Evolutionary conservation across 495 filamentous ascomycete species (phyloP).

Genomic region (Hypoxylon lenormandii): DNA sequence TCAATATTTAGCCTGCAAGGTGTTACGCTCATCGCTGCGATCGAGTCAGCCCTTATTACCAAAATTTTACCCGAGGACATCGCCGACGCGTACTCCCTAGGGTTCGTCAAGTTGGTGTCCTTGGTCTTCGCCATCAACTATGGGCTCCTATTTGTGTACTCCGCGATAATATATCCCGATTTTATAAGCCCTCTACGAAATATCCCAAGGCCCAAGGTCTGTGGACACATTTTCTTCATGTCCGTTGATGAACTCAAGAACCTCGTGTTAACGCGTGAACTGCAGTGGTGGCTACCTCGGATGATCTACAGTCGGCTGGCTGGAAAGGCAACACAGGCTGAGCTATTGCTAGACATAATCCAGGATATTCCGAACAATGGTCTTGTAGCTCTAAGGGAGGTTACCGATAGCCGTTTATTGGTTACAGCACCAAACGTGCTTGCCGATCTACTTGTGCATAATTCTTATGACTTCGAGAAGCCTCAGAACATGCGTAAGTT

Average conservation of each 20-base stretch:
- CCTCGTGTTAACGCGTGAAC: background rate
- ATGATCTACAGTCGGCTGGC: conserved; percentile 25
- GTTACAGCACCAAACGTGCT: conserved; percentile 69
- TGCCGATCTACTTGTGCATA: conserved; percentile 69
- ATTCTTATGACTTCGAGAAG: conserved; percentile 77
- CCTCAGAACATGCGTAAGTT: conserved; percentile 65
- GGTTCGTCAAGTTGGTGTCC: conserved; percentile 8
- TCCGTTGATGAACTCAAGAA: background rate
- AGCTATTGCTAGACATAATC: conserved; percentile 66
- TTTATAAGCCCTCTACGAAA: conserved; percentile 69
- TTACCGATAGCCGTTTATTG: conserved; percentile 73
- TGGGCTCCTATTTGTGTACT: conserved; percentile 53
- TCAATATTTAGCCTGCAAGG: conserved; percentile 37
- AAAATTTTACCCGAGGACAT: conserved; percentile 19
- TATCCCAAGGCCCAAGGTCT: conserved; percentile 64
- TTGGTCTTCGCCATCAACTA: conserved; percentile 35
- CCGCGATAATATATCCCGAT: conserved; percentile 65
- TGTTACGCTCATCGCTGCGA: conserved; percentile 24
- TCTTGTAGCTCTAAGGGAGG: conserved; percentile 72
- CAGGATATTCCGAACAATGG: conserved; percentile 76
- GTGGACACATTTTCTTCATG: conserved; percentile 21
- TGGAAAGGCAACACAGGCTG: conserved; percentile 53
- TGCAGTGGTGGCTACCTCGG: conserved; percentile 23
- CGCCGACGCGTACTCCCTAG: conserved; percentile 3
- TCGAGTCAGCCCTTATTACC: conserved; percentile 32